A percentile compares a stretch with the other conserved stretches of the same genome.
These are phyloP conservation scores for Vitis hybrid DNA, from an alignment of 177 flowering plant genomes.

Conservation along the genomic window DNA sequence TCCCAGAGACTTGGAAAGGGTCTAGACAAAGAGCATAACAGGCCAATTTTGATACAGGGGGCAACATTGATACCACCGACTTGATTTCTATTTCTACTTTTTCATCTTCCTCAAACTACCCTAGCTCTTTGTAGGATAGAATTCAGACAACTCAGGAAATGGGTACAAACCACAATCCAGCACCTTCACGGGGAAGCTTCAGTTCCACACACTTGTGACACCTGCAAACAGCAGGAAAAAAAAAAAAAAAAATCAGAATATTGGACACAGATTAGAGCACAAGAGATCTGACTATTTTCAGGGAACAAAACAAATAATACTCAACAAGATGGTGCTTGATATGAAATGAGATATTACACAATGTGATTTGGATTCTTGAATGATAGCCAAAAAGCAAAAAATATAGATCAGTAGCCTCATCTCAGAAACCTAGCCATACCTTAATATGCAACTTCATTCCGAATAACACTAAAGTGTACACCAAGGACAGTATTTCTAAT, in stretches of 20 bases:
- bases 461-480: background rate
- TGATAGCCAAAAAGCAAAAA: background rate
- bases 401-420: background rate
- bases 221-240: conserved; percentile 38
- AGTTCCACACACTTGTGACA: conserved; percentile 89
- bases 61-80: too few relatives aligned
- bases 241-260: background rate
- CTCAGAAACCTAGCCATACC: background rate
- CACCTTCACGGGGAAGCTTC: conserved; percentile 87
- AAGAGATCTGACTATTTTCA: background rate
- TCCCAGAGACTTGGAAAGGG: too few relatives aligned
- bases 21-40: too few relatives aligned
- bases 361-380: background rate
- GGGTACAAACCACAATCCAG: conserved; percentile 85
- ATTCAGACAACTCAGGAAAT: background rate
- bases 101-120: background rate
- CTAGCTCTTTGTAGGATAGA: background rate
- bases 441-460: background rate
- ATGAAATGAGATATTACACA: background rate
- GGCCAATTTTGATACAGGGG: too few relatives aligned
- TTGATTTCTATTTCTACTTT: background rate
- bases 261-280: too few relatives aligned
- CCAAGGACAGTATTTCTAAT: too few relatives aligned
- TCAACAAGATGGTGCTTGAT: background rate
- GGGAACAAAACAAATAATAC: background rate